phyloP scores from a whole-genome alignment of 2,329 filamentous ascomycete species.

The Epichloe scottii region DNA sequence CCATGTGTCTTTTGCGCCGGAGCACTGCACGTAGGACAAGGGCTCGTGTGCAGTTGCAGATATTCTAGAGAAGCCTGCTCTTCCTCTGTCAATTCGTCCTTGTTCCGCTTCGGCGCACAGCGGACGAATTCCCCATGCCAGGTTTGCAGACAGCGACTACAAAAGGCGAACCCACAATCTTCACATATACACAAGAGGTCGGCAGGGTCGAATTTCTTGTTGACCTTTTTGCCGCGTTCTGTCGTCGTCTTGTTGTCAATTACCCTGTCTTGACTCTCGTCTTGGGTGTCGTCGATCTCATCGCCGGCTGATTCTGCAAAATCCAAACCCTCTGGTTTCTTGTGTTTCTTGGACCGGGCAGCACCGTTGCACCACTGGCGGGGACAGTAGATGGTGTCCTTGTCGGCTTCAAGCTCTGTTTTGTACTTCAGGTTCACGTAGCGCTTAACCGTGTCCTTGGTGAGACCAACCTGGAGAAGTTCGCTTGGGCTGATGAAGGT shows the following conservation, averaged over 20 bases:
- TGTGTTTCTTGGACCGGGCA: constrained; percentile 62
- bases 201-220: constrained; percentile 27
- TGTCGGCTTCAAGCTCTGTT: constrained; percentile 81
- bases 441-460: constrained; percentile 62
- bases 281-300: constrained; percentile 15
- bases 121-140: constrained; percentile 82
- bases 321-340: constrained; percentile 55
- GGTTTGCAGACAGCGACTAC: constrained; percentile 52
- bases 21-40: constrained; percentile 77
- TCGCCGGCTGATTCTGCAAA: constrained; percentile 36
- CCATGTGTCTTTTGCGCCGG: constrained; percentile 84
- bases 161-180: constrained; percentile 84
- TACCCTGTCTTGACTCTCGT: constrained; percentile 10
- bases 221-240: neutral
- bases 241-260: neutral
- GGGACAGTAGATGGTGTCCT: constrained; percentile 84
- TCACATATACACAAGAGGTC: constrained; percentile 76
- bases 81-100: constrained; percentile 64
- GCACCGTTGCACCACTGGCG: constrained; percentile 86
- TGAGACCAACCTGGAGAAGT: constrained; percentile 62
- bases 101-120: constrained; percentile 54
- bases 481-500: constrained; percentile 69
- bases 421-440: constrained; percentile 90
- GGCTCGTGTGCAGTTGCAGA: constrained; percentile 65
- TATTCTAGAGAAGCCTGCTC: constrained; percentile 83